Conservation (phyloP, 768 basidiomycete species). For the Xerocomus potaroensis region DNA sequence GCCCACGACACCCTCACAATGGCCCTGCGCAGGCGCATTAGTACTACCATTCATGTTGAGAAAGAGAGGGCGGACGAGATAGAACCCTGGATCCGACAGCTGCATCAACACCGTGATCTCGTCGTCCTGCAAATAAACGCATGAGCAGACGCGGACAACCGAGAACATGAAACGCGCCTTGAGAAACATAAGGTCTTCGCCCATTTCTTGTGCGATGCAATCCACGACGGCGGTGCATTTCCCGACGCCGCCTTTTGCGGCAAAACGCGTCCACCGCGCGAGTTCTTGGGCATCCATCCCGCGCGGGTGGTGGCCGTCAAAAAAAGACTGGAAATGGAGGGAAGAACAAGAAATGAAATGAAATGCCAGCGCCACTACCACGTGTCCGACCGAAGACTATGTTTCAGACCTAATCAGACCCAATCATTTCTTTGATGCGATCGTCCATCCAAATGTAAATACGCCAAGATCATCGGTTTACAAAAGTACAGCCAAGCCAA, state of each 20-base stretch:
- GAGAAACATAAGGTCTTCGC: slow-evolving; percentile 80
- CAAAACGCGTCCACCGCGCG: slow-evolving; percentile 80
- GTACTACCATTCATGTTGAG: no score
- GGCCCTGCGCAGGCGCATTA: slow-evolving; percentile 60
- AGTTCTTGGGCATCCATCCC: slow-evolving; percentile 73
- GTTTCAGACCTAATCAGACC: no score
- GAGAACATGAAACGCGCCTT: slow-evolving; percentile 44
- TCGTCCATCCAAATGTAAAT: slow-evolving; percentile 5
- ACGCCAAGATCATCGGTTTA: slow-evolving; percentile 17
- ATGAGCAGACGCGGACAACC: slow-evolving; percentile 6
- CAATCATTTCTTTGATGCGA: no score
- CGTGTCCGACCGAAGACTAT: no score
- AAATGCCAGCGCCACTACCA: no score
- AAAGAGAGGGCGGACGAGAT: slow-evolving; percentile 45
- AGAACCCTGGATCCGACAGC: slow-evolving; percentile 50
- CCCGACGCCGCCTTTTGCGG: slow-evolving; percentile 81
- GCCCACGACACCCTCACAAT: slow-evolving; percentile 85
- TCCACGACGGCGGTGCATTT: slow-evolving; percentile 70
- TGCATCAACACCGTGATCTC: slow-evolving; percentile 78
- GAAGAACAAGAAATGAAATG: no score
- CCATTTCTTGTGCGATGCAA: slow-evolving; percentile 66
- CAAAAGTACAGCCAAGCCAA: no score
- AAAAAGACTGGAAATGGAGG: no score
- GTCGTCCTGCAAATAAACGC: slow-evolving; percentile 51
- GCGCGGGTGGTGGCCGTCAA: no score